Base-by-base conservation (phyloP, 179 eudicot genomes). In the Camellia oleifera region DNA sequence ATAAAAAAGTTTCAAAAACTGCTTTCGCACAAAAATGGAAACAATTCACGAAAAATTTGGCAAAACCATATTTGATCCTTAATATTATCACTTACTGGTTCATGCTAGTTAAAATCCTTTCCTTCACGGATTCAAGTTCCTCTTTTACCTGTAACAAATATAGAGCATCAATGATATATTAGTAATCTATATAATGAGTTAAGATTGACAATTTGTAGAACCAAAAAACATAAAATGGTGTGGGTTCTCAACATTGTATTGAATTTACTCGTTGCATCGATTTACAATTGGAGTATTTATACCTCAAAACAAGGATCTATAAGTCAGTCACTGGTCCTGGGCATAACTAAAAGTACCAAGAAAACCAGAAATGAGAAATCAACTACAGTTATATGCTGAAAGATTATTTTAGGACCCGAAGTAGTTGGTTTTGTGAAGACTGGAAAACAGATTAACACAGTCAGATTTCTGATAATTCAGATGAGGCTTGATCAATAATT, bases 51-150 rank as follows among this genome's bases (percentile, higher is more conserved):
- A 32, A 32, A 32, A 32, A 13, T 20, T 20, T 20, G 13, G 56
- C 3, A 45, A 44, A 9, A n/a, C 6, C 1, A 4, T 56, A 23
- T 20, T 56, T 56, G 15, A 1, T 56, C 60, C 15, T 56, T 56
- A 10, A 56, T 0, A 56, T 10, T 56, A 11, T 56, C 60, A 14
- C 79, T 70, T 56, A 91, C 94, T 84, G 75, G 79, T 81, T 85
- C 76, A 85, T 81, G 81, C 44, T 83, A 67, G 76, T 45, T 64
- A 83, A 77, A 73, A 84, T 74, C 75, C 84, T 85, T 75, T 72
- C 76, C 62, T 88, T 83, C 50, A 87, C 87, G 42, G 69, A 64
- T 72, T 88, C 92, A 53, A 88, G 81, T 85, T 91, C 85, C 85
- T 91, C 94, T 78, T 87, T 86, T 58, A 91, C 88, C 94, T 88